phyloP scores from a whole-genome alignment of 73 alveolate species.

The Breviolum minutum region DNA sequence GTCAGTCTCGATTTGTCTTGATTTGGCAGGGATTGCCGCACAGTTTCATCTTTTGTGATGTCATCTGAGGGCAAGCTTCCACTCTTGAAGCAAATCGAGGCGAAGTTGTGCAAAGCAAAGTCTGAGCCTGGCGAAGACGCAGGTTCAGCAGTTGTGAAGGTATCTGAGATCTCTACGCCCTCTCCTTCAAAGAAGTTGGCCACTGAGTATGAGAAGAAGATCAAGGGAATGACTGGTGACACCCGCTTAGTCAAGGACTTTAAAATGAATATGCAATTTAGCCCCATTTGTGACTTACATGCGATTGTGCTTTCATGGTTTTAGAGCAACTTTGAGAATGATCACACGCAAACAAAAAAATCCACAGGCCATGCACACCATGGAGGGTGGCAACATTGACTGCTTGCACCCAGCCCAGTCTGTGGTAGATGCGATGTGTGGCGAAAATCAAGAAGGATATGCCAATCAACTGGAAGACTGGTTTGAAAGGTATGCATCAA shows the following conservation, averaged over 20 bases:
- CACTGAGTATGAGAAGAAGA: not conserved
- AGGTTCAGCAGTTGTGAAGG: not conserved
- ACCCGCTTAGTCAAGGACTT: not conserved
- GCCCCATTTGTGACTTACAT: not conserved
- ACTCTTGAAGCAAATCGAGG: not conserved
- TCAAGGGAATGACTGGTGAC: not conserved
- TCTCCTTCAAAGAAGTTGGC: not conserved
- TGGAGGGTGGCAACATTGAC: constrained; percentile 5
- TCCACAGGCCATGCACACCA: not conserved
- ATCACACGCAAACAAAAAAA: not conserved
- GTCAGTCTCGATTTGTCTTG: not conserved
- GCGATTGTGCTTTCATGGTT: not conserved
- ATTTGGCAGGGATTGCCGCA: not conserved
- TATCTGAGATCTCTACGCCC: not conserved
- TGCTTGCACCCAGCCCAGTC: not conserved
- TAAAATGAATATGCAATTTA: too few relatives aligned
- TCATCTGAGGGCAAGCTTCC: not conserved
- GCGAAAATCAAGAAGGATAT: not conserved
- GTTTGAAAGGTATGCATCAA: not conserved
- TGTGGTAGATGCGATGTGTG: not conserved
- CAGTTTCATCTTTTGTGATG: not conserved
- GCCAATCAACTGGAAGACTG: not conserved
- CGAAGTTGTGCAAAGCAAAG: not conserved
- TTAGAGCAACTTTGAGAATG: not conserved
- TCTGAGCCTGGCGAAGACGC: not conserved